A percentile compares a stretch with the other conserved stretches of the same genome.
phyloP scores from a whole-genome alignment of 1,284 basidiomycete species.

The Leccinum fuscescens region DNA sequence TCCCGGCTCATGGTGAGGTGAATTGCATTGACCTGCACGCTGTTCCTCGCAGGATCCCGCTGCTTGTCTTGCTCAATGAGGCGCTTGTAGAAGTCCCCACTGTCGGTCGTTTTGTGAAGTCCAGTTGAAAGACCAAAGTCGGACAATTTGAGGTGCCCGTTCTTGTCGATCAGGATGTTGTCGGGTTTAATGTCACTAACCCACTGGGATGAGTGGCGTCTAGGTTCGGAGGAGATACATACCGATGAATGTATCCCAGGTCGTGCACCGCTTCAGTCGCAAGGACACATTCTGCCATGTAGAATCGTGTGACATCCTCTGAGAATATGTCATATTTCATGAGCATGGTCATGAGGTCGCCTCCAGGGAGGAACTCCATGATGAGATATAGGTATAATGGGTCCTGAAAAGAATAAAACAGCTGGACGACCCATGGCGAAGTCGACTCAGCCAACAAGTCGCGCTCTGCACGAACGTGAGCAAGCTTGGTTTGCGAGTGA shows the following conservation, averaged over 20 bases:
- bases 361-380: constrained; percentile 99
- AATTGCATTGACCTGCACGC: constrained; percentile 57
- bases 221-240: constrained; percentile 25
- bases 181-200: constrained; percentile 97
- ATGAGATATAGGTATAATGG: constrained; percentile 96
- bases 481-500: constrained; percentile 57
- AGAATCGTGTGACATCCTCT: constrained; percentile 98
- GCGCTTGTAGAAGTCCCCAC: constrained; percentile 91
- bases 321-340: constrained; percentile 99
- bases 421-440: constrained; percentile 95
- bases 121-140: constrained; percentile 98
- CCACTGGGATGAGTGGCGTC: neutral
- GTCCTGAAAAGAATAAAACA: constrained; percentile 99
- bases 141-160: constrained; percentile 95
- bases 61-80: constrained; percentile 69
- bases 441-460: constrained; percentile 97
- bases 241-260: constrained; percentile 98
- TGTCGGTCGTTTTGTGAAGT: constrained; percentile 97
- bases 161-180: constrained; percentile 96
- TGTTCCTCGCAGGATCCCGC: constrained; percentile 59
- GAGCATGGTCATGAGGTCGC: constrained; percentile 98
- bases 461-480: constrained; percentile 97
- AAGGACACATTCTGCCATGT: constrained; percentile 98
- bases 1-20: constrained; percentile 93
- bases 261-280: constrained; percentile 98